phyloP scores from a whole-genome alignment of 805 yeast genomes.

The Pichia sporocuriosa region DNA sequence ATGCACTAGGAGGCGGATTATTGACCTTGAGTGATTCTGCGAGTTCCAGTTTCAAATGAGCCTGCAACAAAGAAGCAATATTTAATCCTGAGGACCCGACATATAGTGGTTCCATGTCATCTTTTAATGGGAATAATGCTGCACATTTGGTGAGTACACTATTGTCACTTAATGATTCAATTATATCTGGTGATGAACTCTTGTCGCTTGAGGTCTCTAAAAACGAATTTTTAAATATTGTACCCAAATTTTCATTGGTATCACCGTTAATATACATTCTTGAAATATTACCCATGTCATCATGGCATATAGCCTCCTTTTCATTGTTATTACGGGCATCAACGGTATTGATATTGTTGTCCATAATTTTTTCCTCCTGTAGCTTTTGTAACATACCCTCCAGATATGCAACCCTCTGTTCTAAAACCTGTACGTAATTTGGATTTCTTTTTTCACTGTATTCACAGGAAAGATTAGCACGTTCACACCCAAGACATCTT shows the following conservation, averaged over 20 bases:
- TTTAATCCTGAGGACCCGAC: conserved; percentile 15
- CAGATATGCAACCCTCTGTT: conserved; percentile 6
- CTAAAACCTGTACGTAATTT: conserved; percentile 7
- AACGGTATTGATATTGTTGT: too few species aligned
- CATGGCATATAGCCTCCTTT: too few species aligned
- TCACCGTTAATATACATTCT: too few species aligned
- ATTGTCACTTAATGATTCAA: background rate
- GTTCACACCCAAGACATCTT: conserved; percentile 9
- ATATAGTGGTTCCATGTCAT: conserved; percentile 15
- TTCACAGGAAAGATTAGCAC: conserved; percentile 9
- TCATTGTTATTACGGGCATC: too few species aligned
- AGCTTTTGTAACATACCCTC: too few species aligned
- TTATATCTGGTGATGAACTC: too few species aligned
- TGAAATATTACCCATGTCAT: too few species aligned
- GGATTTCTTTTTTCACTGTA: conserved; percentile 10
- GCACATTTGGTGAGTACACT: conserved; percentile 13
- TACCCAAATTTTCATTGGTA: too few species aligned
- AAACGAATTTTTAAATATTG: too few species aligned
- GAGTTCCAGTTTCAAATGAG: conserved; percentile 6
- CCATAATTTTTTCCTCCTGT: background rate
- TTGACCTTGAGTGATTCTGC: background rate
- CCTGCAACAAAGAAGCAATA: conserved; percentile 13
- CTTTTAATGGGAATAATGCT: conserved; percentile 13
- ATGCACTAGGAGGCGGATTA: background rate
- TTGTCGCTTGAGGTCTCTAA: too few species aligned